phyloP scores from a whole-genome alignment of 257 asterid genomes.

The Lycium barbarum region DNA sequence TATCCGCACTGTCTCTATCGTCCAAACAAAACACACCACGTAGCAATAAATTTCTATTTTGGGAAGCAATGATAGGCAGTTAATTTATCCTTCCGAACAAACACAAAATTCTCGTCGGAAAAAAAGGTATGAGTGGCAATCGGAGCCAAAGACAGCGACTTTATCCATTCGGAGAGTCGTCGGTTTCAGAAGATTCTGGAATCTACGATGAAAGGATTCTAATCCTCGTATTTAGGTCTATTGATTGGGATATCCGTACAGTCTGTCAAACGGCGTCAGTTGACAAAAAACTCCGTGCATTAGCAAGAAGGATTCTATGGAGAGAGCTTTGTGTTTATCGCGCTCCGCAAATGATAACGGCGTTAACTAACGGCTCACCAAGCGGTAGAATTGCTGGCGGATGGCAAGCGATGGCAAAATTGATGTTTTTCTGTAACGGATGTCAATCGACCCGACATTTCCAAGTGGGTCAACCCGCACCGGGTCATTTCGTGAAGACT shows the following conservation, averaged over 20 bases:
- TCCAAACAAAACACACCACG: conserved; percentile 31
- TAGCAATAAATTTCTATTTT: background rate
- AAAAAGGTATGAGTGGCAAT: conserved; percentile 39
- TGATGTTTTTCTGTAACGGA: conserved; percentile 80
- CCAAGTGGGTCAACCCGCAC: conserved; percentile 34
- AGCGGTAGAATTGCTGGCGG: conserved; percentile 59
- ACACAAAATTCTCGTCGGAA: conserved; percentile 2
- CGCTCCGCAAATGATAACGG: conserved; percentile 62
- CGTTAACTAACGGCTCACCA: conserved; percentile 49
- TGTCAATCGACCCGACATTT: conserved; percentile 64
- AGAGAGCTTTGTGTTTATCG: conserved; percentile 66
- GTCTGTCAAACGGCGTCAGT: conserved; percentile 61
- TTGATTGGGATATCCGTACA: conserved; percentile 74
- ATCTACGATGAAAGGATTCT: conserved; percentile 68
- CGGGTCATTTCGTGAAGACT: conserved; percentile 65
- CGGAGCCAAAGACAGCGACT: conserved; percentile 42
- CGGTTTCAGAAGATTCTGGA: conserved; percentile 47
- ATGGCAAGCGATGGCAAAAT: conserved; percentile 81
- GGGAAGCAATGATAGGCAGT: conserved; percentile 16
- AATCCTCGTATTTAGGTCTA: conserved; percentile 49
- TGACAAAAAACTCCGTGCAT: conserved; percentile 61
- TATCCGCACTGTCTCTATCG: conserved; percentile 18
- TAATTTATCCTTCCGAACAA: background rate
- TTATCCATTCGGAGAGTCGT: conserved; percentile 37
- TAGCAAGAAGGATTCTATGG: conserved; percentile 78